Evolutionary conservation across 306 rosid genomes (phyloP), one percentile per base, ranked within the genome.

Genomic region (Pyrus pyrifolia): DNA sequence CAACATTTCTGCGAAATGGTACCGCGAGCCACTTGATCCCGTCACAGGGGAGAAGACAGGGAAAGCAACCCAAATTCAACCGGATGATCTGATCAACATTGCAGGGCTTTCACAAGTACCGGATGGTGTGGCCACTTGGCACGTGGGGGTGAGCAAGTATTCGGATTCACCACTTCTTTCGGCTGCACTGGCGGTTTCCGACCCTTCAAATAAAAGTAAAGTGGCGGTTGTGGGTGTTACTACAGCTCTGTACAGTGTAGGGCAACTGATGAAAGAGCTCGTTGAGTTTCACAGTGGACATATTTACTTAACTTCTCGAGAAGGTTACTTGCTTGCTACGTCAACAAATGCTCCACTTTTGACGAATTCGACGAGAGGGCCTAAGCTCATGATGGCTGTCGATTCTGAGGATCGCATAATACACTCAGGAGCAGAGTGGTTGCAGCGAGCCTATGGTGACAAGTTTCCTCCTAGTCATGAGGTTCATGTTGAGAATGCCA

Each of bases 191-290:
- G 98, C 98, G 13, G 98, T 96, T 75, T 91, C 93, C 73, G 97
- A 92, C 70, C 72, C 97, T 81, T 80, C 92, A 27, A 96, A 96
- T 76, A 84, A 89, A 82, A 96, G 88, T 70, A 88, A 91, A 72
- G 90, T 96, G 76, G 99, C 99, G 11, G 99, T 96, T 65, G 99
- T 96, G 74, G 98, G 99, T 38, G 99, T 92, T 62, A 96, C 97
- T 15, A 92, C 98, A 11, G 97, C 99, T 27, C 89, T 96, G 74
- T 96, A 86, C 81, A 89, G 99, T 67, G 96, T 96, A 21, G 99
- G 99, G 38, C 97, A 95, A 81, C 73, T 96, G 61, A 96, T 96
- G 99, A 92, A 87, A 70, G 99, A 96, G 63, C 91, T 92, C 21
- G 99, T 96, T 61, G 99, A 92, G 80, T 66, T 82, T 78, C 99